Conservation (phyloP, 768 basidiomycete species). For the Wakefieldia striispora region DNA sequence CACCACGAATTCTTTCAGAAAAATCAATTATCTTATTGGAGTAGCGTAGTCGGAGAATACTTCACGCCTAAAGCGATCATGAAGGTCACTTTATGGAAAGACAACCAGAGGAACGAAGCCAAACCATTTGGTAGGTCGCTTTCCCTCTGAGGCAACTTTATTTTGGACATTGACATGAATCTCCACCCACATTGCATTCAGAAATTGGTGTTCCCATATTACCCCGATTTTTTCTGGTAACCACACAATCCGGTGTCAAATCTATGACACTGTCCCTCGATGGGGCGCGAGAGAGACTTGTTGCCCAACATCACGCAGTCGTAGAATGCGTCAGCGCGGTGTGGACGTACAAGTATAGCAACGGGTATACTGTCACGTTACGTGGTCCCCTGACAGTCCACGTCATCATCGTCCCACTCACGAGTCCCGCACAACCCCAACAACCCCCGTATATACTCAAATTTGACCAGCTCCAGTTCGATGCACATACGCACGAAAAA, state of each 20-base stretch:
- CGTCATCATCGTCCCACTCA: constrained; percentile 39
- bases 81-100: constrained; percentile 87
- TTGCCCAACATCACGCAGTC: constrained; percentile 44
- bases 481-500: constrained; percentile 72
- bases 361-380: constrained; percentile 76
- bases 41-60: constrained; percentile 59
- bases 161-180: constrained; percentile 5
- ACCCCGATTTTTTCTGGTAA: constrained; percentile 83
- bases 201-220: constrained; percentile 80
- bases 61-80: constrained; percentile 70
- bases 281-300: constrained; percentile 69
- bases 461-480: constrained; percentile 74
- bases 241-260: constrained; percentile 79
- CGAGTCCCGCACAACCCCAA: constrained; percentile 18
- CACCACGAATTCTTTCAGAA: constrained; percentile 39
- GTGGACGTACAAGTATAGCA: constrained; percentile 81
- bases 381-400: constrained; percentile 73
- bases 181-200: constrained; percentile 29
- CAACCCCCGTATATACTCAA: constrained; percentile 42
- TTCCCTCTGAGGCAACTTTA: background rate
- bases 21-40: constrained; percentile 67
- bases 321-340: constrained; percentile 72
- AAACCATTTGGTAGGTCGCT: constrained; percentile 72
- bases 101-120: constrained; percentile 73
- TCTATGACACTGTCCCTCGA: constrained; percentile 81